Conservation (phyloP, 139 green algal species). For the Tetraselmis chui region DNA sequence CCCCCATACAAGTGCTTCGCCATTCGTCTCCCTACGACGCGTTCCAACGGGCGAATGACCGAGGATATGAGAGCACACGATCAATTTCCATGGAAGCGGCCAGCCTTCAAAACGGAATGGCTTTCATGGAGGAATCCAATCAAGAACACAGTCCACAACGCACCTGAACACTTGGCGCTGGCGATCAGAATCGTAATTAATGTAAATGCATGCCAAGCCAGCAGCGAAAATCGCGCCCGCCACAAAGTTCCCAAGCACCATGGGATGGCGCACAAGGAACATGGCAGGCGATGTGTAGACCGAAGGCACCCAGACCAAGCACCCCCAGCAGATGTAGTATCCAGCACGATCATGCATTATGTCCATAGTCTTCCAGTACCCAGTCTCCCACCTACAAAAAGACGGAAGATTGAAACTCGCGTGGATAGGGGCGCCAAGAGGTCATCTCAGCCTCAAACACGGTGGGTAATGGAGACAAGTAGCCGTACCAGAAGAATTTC, state of each 20-base stretch:
- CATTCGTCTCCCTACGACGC: slow-evolving; percentile 40
- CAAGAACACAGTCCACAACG: background rate
- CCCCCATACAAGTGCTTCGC: slow-evolving; percentile 46
- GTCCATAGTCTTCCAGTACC: slow-evolving; percentile 74
- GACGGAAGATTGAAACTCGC: too few species aligned
- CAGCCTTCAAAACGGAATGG: too few species aligned
- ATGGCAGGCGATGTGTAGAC: slow-evolving; percentile 69
- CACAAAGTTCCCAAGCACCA: slow-evolving; percentile 22
- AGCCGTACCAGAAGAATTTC: slow-evolving; percentile 65
- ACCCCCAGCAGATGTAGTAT: slow-evolving; percentile 76
- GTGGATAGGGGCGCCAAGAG: too few species aligned
- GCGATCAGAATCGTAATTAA: slow-evolving; percentile 70
- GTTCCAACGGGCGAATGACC: too few species aligned
- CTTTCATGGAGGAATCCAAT: too few species aligned
- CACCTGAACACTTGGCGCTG: slow-evolving; percentile 41
- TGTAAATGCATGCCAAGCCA: slow-evolving; percentile 47
- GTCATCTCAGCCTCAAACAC: too few species aligned
- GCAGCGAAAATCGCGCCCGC: slow-evolving; percentile 20
- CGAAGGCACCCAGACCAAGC: slow-evolving; percentile 64
- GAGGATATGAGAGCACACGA: too few species aligned
- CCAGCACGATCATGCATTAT: slow-evolving; percentile 73
- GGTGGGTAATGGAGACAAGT: too few species aligned
- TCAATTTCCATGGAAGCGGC: too few species aligned
- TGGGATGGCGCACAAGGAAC: slow-evolving; percentile 49
- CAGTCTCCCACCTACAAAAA: slow-evolving; percentile 55